Evolutionary conservation across 73 alveolate species (phyloP).

Genomic region (Symbiodinium pilosum): DNA sequence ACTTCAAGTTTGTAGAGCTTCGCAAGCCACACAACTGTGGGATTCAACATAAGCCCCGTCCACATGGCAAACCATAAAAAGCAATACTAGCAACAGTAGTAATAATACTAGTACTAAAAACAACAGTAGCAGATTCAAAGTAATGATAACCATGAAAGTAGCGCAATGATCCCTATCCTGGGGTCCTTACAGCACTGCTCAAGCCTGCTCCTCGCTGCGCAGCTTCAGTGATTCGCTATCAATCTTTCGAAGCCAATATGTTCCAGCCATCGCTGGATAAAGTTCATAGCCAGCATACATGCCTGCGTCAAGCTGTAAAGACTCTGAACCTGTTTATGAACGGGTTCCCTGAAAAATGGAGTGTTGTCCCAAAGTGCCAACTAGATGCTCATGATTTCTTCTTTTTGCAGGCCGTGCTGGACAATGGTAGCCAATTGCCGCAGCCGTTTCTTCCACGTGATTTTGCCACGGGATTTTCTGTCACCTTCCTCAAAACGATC

Average conservation of each 20-base stretch:
- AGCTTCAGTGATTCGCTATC: background rate
- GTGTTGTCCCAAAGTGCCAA: no score
- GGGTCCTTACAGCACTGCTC: no score
- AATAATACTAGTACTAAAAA: background rate
- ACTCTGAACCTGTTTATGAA: no score
- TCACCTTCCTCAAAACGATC: constrained; percentile 24
- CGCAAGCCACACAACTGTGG: background rate
- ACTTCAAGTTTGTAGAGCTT: no score
- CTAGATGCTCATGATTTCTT: constrained; percentile 33
- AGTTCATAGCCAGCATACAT: constrained; percentile 29
- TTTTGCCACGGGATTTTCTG: background rate
- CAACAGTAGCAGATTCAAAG: no score
- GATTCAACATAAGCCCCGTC: background rate
- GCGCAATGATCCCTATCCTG: no score
- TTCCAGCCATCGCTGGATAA: constrained; percentile 38
- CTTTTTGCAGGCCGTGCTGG: constrained; percentile 19
- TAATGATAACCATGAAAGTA: no score
- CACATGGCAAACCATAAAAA: background rate
- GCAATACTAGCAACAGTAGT: background rate
- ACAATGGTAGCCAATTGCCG: constrained; percentile 32
- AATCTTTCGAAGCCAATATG: constrained; percentile 30
- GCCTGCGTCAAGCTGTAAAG: no score
- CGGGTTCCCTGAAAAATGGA: no score
- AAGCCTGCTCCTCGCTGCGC: background rate
- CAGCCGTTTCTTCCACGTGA: constrained; percentile 43